Percentiles rank a stretch among this genome's conserved stretches.
Conservation (phyloP, 345 rosid species). For the Salix dunnii region DNA sequence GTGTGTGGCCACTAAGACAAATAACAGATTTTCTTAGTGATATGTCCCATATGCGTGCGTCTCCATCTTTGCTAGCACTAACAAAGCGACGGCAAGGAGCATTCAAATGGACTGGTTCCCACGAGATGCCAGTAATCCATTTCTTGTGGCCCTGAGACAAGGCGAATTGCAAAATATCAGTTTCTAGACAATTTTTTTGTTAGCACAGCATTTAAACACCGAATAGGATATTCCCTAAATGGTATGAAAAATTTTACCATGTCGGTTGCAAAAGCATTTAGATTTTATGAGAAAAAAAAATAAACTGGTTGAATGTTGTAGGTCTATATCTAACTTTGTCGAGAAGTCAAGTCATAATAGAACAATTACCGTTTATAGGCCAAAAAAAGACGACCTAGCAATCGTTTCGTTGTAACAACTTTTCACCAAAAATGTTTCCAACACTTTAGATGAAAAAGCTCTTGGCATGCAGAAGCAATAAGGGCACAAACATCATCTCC, state of each 20-base stretch:
- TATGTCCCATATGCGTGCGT: constrained; percentile 95
- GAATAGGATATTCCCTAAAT: not conserved
- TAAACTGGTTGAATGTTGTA: not conserved
- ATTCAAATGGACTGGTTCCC: constrained; percentile 93
- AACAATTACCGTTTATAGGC: not conserved
- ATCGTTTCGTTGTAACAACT: too few relatives aligned
- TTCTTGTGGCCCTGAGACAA: constrained; percentile 83
- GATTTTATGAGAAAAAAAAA: not conserved
- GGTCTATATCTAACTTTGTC: not conserved
- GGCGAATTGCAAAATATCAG: constrained; percentile 19
- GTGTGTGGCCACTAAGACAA: constrained; percentile 81
- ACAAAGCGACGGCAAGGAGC: constrained; percentile 95
- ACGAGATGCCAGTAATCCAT: constrained; percentile 96
- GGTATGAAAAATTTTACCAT: not conserved
- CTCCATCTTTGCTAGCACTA: constrained; percentile 96
- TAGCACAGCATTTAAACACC: not conserved
- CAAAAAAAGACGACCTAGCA: not conserved
- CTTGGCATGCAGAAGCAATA: too few relatives aligned
- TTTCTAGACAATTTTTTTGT: not conserved
- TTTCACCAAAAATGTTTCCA: too few relatives aligned
- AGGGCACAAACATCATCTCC: too few relatives aligned
- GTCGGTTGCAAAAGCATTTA: not conserved
- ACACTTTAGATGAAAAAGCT: too few relatives aligned
- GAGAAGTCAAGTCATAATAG: not conserved
- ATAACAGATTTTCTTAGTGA: constrained; percentile 63